Evolutionary conservation across 2,329 filamentous ascomycete species (phyloP).

Genomic region (Talaromyces albobiverticillius): DNA sequence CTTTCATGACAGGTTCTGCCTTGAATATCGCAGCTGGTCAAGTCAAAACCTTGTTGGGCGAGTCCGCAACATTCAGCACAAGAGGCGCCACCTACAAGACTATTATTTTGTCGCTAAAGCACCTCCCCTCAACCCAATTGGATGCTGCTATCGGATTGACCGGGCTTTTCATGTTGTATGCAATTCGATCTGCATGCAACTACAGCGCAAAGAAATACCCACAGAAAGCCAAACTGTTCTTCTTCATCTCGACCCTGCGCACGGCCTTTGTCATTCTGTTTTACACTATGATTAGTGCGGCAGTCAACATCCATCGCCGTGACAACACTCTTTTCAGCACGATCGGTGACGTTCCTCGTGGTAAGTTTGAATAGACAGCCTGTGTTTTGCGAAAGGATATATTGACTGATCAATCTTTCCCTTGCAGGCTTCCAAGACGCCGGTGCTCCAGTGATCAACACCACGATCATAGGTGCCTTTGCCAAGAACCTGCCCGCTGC

Average conservation of each 20-base stretch:
- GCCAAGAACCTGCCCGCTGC: constrained; percentile 73
- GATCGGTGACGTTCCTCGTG: constrained; percentile 73
- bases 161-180: constrained; percentile 72
- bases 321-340: constrained; percentile 69
- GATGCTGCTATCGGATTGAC: constrained; percentile 89
- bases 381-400: neutral
- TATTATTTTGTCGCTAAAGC: constrained; percentile 76
- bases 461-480: constrained; percentile 65
- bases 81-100: constrained; percentile 77
- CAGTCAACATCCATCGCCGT: constrained; percentile 69
- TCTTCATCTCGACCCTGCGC: constrained; percentile 87
- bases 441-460: constrained; percentile 66
- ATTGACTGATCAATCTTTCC: neutral
- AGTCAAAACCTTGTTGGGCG: constrained; percentile 76
- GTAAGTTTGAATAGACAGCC: constrained; percentile 35
- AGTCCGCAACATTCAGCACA: constrained; percentile 63
- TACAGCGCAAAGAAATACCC: constrained; percentile 67
- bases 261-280: constrained; percentile 89
- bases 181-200: constrained; percentile 66
- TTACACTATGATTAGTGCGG: constrained; percentile 87
- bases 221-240: constrained; percentile 68
- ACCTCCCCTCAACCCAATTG: constrained; percentile 64
- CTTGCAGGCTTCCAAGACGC: constrained; percentile 73
- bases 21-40: constrained; percentile 86
- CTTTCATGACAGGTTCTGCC: constrained; percentile 96